Conservation (phyloP, 192 early-diverging fungal genomes). For the Thamnidium elegans region DNA sequence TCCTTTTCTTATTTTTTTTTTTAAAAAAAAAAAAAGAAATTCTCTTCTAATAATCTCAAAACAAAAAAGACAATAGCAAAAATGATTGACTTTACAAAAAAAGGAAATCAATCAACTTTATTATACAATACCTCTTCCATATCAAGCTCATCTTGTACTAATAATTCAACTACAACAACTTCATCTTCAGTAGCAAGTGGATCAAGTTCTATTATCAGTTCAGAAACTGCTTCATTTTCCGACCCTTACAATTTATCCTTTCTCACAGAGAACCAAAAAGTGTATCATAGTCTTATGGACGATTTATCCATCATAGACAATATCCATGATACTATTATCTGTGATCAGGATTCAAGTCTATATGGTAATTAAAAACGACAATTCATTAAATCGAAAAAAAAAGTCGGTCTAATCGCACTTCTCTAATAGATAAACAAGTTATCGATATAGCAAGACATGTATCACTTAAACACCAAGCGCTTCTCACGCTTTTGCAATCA, state of each 20-base stretch:
- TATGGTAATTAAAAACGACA: not conserved
- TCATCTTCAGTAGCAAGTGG: too few relatives aligned
- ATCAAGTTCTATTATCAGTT: not conserved
- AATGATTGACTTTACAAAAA: too few relatives aligned
- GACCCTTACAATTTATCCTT: not conserved
- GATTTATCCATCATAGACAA: constrained; percentile 16
- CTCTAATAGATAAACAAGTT: constrained; percentile 13
- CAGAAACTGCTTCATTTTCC: not conserved
- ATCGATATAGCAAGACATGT: constrained; percentile 16
- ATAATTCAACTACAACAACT: too few relatives aligned
- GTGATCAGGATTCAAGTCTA: not conserved
- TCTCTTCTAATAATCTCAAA: too few relatives aligned
- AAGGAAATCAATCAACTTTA: too few relatives aligned
- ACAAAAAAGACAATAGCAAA: too few relatives aligned
- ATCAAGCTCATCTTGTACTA: too few relatives aligned
- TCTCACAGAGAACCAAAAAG: not conserved
- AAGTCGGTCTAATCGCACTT: not conserved
- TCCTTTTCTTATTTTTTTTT: too few relatives aligned
- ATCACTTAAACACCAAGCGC: constrained; percentile 1
- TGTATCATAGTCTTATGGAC: constrained; percentile 5
- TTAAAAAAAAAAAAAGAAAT: too few relatives aligned
- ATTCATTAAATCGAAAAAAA: too few relatives aligned
- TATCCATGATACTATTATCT: not conserved
- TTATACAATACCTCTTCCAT: too few relatives aligned
- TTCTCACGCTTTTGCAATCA: not conserved